Percentiles rank a stretch among this genome's conserved stretches.
Evolutionary conservation across 164 flowering plant species (phyloP).

Genomic region (Umbellularia californica): DNA sequence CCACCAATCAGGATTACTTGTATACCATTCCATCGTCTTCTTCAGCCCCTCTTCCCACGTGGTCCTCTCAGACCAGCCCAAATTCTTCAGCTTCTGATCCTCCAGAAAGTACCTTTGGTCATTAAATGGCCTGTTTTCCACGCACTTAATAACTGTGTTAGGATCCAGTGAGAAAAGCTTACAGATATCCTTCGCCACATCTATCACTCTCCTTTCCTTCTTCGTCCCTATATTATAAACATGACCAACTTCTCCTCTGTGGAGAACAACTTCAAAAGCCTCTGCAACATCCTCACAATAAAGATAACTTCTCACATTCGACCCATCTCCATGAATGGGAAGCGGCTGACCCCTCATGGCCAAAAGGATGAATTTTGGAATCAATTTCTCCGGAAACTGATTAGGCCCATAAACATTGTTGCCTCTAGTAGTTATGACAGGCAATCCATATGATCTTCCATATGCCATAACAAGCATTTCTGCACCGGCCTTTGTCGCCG

Average conservation of each 20-base stretch:
- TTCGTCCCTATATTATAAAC: conserved; percentile 71
- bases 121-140: conserved; percentile 66
- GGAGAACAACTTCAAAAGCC: conserved; percentile 70
- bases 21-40: conserved; percentile 69
- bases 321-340: conserved; percentile 75
- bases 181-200: conserved; percentile 69
- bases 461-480: conserved; percentile 86
- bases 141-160: conserved; percentile 47
- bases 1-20: conserved; percentile 65
- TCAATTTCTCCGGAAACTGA: conserved; percentile 72
- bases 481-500: conserved; percentile 78
- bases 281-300: conserved; percentile 80
- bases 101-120: conserved; percentile 68
- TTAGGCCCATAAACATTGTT: conserved; percentile 82
- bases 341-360: conserved; percentile 60
- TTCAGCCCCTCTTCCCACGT: conserved; percentile 60
- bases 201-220: conserved; percentile 67
- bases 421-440: conserved; percentile 69
- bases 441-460: conserved; percentile 70
- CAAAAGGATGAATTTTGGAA: conserved; percentile 66
- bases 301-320: conserved; percentile 62
- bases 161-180: conserved; percentile 54
- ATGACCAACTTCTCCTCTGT: conserved; percentile 74
- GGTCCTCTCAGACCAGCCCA: conserved; percentile 67
- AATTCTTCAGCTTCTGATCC: conserved; percentile 59